phyloP scores from a whole-genome alignment of 768 basidiomycete genomes.

The Neoboletus brunneissimus region DNA sequence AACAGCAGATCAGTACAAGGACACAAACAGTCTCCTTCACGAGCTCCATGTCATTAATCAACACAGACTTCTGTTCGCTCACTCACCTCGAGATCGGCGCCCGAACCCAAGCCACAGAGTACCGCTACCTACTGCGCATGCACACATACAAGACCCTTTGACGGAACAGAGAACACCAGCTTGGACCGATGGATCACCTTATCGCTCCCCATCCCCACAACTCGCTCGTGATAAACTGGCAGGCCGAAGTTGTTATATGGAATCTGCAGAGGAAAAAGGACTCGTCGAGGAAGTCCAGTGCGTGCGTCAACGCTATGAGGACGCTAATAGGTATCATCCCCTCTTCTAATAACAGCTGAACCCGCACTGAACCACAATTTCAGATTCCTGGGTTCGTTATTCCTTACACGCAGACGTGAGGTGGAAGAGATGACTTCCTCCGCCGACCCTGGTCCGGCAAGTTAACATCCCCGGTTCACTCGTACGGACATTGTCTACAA shows the following conservation, averaged over 20 bases:
- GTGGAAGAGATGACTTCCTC: constrained; percentile 14
- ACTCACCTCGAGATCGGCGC: constrained; percentile 11
- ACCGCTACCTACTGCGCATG: background rate
- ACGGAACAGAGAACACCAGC: background rate
- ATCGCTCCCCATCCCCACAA: background rate
- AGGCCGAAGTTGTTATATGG: background rate
- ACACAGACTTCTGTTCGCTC: constrained; percentile 50
- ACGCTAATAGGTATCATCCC: constrained; percentile 55
- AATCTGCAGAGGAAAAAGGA: constrained; percentile 12
- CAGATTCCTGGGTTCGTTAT: constrained; percentile 62
- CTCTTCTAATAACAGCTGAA: background rate
- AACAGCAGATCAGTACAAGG: constrained; percentile 46
- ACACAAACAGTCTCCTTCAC: constrained; percentile 62
- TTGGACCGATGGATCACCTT: constrained; percentile 6
- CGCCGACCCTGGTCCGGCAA: background rate
- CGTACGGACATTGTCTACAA: background rate
- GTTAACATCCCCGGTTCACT: background rate
- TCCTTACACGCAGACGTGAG: constrained; percentile 55
- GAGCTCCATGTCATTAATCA: constrained; percentile 69
- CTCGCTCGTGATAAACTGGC: background rate
- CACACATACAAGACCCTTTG: background rate
- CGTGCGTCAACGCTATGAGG: constrained; percentile 61
- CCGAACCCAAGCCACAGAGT: background rate
- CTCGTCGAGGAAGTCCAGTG: constrained; percentile 40
- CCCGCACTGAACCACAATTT: constrained; percentile 5